Evolutionary conservation across 2,329 filamentous ascomycete genomes (phyloP).

Genomic region (Furcasterigmium furcatum): DNA sequence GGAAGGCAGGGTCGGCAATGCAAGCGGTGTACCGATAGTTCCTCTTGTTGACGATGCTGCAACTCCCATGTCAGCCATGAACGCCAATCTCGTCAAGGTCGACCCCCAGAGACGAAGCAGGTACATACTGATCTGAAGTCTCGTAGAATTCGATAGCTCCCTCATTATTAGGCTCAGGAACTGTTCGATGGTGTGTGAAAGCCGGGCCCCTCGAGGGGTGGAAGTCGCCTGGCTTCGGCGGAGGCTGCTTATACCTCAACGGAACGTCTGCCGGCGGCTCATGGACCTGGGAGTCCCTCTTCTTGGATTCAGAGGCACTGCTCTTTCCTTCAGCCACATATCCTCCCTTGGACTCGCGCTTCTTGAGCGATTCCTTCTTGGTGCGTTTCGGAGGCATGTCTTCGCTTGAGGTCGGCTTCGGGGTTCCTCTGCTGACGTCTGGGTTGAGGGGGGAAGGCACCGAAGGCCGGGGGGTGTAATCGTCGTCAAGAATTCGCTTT

Average conservation of each 20-base stretch:
- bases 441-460: constrained; percentile 75
- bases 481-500: constrained; percentile 66
- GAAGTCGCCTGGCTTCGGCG: constrained; percentile 60
- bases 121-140: constrained; percentile 60
- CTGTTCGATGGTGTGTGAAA: constrained; percentile 53
- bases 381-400: constrained; percentile 36
- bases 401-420: constrained; percentile 25
- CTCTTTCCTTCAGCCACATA: constrained; percentile 44
- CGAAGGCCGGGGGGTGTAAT: constrained; percentile 56
- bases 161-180: constrained; percentile 42
- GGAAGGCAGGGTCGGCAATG: constrained; percentile 84
- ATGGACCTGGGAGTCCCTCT: constrained; percentile 17
- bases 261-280: constrained; percentile 43
- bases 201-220: constrained; percentile 55
- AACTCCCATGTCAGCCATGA: neutral
- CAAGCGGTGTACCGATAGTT: constrained; percentile 87
- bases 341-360: constrained; percentile 59
- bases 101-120: constrained; percentile 1
- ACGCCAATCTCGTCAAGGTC: constrained; percentile 3
- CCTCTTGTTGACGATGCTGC: constrained; percentile 61
- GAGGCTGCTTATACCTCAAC: constrained; percentile 61
- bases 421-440: constrained; percentile 41
- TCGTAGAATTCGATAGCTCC: constrained; percentile 56
- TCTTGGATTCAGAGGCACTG: constrained; percentile 55
- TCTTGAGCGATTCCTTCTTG: constrained; percentile 68